Evolutionary conservation across 2,329 filamentous ascomycete genomes (phyloP).

Genomic region (Fusarium fracticaudum): DNA sequence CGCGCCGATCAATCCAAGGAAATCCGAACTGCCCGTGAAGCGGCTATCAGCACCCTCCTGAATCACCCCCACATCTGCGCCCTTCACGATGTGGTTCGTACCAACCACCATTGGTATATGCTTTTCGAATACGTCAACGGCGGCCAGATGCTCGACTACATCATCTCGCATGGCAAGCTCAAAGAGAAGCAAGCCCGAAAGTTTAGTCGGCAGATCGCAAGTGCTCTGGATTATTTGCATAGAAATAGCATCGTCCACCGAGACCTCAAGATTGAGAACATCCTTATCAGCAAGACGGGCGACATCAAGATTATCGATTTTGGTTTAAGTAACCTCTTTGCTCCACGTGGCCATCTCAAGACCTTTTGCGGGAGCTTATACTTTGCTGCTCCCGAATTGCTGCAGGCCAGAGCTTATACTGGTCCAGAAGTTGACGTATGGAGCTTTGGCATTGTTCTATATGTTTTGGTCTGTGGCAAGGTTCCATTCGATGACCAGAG

Average conservation of each 20-base stretch:
- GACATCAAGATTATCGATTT: conserved; percentile 99
- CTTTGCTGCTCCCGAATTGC: conserved; percentile 93
- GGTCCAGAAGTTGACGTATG: conserved; percentile 97
- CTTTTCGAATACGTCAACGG: conserved; percentile 99
- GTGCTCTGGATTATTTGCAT: conserved; percentile 96
- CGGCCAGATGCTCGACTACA: conserved; percentile 99
- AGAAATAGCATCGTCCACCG: conserved; percentile 98
- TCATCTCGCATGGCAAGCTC: conserved; percentile 95
- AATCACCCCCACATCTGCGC: conserved; percentile 97
- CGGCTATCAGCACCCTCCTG: conserved; percentile 93
- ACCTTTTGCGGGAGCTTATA: conserved; percentile 98
- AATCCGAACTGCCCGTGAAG: conserved; percentile 91
- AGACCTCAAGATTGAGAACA: conserved; percentile 98
- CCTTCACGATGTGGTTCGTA: conserved; percentile 93
- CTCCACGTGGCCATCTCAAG: conserved; percentile 84
- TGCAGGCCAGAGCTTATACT: conserved; percentile 93
- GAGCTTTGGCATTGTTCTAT: conserved; percentile 98
- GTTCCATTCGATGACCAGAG: conserved; percentile 99
- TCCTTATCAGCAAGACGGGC: conserved; percentile 97
- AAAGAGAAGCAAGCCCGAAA: conserved; percentile 99
- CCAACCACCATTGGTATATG: conserved; percentile 99
- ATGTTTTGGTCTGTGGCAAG: conserved; percentile 96
- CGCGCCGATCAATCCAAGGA: conserved; percentile 96
- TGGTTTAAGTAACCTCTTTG: conserved; percentile 94
- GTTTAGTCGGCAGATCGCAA: conserved; percentile 96